A percentile compares a stretch with the other conserved stretches of the same genome.
Evolutionary conservation across 1,284 basidiomycete species (phyloP).

Genomic region (Pseudozyma thailandica): DNA sequence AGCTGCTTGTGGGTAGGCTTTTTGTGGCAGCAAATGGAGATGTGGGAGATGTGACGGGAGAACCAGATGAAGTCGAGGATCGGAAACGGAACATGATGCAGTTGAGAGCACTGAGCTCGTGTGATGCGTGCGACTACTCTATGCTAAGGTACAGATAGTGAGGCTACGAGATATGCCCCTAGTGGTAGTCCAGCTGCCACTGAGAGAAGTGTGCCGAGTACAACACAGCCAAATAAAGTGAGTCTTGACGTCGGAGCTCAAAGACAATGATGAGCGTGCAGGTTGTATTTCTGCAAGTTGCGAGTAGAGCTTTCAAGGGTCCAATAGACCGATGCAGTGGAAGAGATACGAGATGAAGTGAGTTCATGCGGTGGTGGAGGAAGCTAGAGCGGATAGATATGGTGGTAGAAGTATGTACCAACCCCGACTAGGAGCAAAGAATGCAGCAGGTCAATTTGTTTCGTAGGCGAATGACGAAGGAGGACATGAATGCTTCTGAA

Average conservation of each 20-base stretch:
- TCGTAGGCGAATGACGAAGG: not conserved
- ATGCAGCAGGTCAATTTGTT: constrained; percentile 26
- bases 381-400: constrained; percentile 8
- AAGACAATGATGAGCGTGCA: not conserved
- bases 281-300: too few species aligned
- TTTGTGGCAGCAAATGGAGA: constrained; percentile 10
- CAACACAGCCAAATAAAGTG: too few species aligned
- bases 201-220: not conserved
- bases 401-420: constrained; percentile 43
- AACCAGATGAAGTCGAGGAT: constrained; percentile 30
- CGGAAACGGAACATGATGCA: constrained; percentile 42
- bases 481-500: not conserved
- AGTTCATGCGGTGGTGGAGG: not conserved
- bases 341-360: constrained; percentile 5
- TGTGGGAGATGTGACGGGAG: constrained; percentile 2
- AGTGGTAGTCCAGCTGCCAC: constrained; percentile 11
- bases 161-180: not conserved
- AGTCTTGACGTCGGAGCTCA: not conserved
- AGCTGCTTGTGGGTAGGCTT: constrained; percentile 8
- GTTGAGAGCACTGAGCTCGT: constrained; percentile 19
- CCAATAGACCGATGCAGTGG: constrained; percentile 2
- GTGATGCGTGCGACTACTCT: constrained; percentile 14
- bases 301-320: not conserved
- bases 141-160: constrained; percentile 10
- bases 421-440: constrained; percentile 31